Base-by-base conservation (phyloP, 805 yeast species). In the Metschnikowia matae region DNA sequence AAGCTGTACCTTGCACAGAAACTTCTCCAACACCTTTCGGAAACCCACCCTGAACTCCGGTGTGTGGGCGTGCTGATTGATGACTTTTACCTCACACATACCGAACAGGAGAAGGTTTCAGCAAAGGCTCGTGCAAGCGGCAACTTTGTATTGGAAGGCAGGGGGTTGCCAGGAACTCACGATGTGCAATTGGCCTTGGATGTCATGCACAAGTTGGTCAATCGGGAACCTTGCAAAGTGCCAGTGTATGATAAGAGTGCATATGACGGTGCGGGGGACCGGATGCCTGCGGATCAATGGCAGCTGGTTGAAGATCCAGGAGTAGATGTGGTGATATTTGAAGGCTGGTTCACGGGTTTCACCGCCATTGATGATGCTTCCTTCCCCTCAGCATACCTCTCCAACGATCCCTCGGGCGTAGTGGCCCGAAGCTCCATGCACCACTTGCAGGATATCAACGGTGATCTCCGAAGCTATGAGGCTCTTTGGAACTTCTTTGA, bases 101-200 rank as follows among this genome's bases (percentile, higher is more conserved):
- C 62, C 6, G 84, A 84, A 17, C 97, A 89, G 61, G 52, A 50
- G 23, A 51, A 53, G 32, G 61, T 90, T 21, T 76, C 78, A 1
- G 36, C 54, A 5, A 18, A 42, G 2, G 67, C 71, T 2, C 40
- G 34, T 10, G 26, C 48, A 52, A 35, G 38, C 8, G 13, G 67
- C 13, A 87, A 88, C 62, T 63, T 67, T 34, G 68, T 92, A 43
- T 60, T 89, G 15, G 78, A 74, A 51, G 96, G 96, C 2, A 71
- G 98, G 23, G 98, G 98, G 0, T 74, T 88, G 14, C 98, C 98
- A 0, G 97, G 97, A 0, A 92, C 98, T 0, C 99, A 92, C 64
- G 97, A 92, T 61, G 60, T 87, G 15, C 57, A 56, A 0, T 59
- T 86, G 13, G 62, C 75, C n/a, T 42, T 54, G 6, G 56, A 65